Conservation (phyloP, 148 eudicot species). For the Fagopyrum tataricum region DNA sequence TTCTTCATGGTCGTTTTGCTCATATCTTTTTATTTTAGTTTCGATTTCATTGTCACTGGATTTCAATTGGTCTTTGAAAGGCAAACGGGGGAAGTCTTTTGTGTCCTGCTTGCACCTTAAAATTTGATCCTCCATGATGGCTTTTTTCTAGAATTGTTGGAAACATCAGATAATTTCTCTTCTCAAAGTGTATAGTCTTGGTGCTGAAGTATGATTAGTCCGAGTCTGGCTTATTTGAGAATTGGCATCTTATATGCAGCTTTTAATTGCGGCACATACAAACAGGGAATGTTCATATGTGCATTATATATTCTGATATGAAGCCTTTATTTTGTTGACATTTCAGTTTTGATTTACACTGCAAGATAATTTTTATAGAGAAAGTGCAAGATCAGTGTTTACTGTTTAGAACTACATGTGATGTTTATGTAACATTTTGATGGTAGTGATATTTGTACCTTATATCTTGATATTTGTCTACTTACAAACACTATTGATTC, state of each 20-base stretch:
- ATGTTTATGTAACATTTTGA: not conserved
- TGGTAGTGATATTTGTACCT: not conserved
- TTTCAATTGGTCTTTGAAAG: not conserved
- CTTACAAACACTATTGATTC: not conserved
- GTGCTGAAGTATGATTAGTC: slow-evolving; percentile 2
- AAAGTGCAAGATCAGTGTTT: not conserved
- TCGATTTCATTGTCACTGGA: not conserved
- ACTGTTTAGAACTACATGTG: not conserved
- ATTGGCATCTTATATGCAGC: not conserved
- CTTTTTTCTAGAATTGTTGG: not conserved
- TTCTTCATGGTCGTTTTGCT: not conserved
- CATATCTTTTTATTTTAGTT: not conserved
- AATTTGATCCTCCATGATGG: slow-evolving; percentile 1
- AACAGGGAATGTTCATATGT: not conserved
- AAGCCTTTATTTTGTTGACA: not conserved
- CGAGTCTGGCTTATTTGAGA: not conserved
- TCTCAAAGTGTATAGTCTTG: not conserved
- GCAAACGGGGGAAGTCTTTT: not conserved
- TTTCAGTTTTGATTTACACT: not conserved
- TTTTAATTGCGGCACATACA: not conserved
- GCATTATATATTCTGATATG: not conserved
- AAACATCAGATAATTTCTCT: not conserved
- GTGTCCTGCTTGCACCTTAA: not conserved
- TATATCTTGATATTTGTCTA: not conserved
- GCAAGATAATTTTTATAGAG: not conserved